Base-by-base conservation (phyloP, 441 rosid genomes). In the Bruguiera hainesii region DNA sequence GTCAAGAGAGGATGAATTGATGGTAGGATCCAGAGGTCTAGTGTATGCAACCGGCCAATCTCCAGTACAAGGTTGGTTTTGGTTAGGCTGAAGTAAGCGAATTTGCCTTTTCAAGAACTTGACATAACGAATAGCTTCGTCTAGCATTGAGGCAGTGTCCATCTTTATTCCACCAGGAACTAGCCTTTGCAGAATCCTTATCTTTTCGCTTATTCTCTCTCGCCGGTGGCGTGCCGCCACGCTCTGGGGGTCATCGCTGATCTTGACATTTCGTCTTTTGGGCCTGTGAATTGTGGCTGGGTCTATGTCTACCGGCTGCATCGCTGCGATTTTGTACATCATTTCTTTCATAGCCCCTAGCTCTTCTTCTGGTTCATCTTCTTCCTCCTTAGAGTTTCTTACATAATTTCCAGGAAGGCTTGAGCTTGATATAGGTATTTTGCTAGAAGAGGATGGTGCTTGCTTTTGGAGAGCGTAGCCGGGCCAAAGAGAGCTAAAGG, bases 131-230 rank as follows among this genome's bases (percentile, higher is more conserved):
- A 87, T 84, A 7, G 97, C 94, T 79, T 91, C 97, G 1, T 87
- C 96, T 0, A 91, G 84, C 96, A 91, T 91, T 19, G 96, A 87
- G 21, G 96, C 97, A 0, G 96, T 89, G 82, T 91, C 97, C 86
- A 91, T 79, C 71, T 89, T 91, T 5, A 85, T 89, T 5, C 96
- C 97, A 3, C 96, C 97, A 0, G 96, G 97, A 42, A 91, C 96
- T 1, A 91, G 90, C 65, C 96, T 80, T 63, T 87, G 94, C 0
- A 91, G 84, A 59, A 91, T 89, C 68, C 96, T 82, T n/a, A 89
- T 86, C 81, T 83, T 87, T 71, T 91, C 97, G 55, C 96, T 89
- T 66, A 91, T 89, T 71, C 88, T 83, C 72, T 89, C 97, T 1
- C 97, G 76, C 60, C 97, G 70, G 57, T 80, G 96, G 26, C 97